Base-by-base conservation (phyloP, 176 grass and related monocot genomes). In the Aegilops bicornis region DNA sequence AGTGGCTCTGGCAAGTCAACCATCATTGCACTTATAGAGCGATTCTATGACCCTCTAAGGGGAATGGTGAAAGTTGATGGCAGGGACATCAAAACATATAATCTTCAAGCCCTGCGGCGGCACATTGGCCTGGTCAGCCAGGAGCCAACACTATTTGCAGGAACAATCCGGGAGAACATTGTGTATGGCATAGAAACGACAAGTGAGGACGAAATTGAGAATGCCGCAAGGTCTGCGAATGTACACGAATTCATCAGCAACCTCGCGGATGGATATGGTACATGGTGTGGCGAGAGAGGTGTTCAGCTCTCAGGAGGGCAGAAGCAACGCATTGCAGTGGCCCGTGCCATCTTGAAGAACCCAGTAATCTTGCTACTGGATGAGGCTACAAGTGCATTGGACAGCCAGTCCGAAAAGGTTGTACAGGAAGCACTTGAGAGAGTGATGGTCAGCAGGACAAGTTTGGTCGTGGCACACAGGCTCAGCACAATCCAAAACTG, bases 1-100 rank as follows among this genome's bases (percentile, higher is more conserved):
- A 97, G 95, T 83, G 95, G 95, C 54, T 97, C 91, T 36, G 92
- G 95, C 2, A 97, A 97, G 86, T 97, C 95, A 8, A 94, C 95
- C 25, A 87, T 97, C 78, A 92, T 97, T 10, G 85, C 92, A 3
- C 89, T 97, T 31, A 92, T 97, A 61, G 92, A 97, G 79, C 77
- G 91, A 58, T 97, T 95, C 91, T 93, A 95, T 33, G 95, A 97
- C 56, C 92, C 95, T 22, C 63, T 93, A n/a, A 86, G 80, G 59
- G 95, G 95, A 11, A 48, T 80, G 0, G 80, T 97, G 8, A 91
- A 73, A 60, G 91, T 97, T 6, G 95, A 95, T 75, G 87, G 95
- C 13, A 88, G 45, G 54, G 89, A 93, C 65, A 85, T 97, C 27
- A 91, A 88, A 86, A 85, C 85, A 20, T 97, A 94, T 66, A 89